Evolutionary conservation across 345 rosid species (phyloP).

Genomic region (Eucalyptus paniculata): DNA sequence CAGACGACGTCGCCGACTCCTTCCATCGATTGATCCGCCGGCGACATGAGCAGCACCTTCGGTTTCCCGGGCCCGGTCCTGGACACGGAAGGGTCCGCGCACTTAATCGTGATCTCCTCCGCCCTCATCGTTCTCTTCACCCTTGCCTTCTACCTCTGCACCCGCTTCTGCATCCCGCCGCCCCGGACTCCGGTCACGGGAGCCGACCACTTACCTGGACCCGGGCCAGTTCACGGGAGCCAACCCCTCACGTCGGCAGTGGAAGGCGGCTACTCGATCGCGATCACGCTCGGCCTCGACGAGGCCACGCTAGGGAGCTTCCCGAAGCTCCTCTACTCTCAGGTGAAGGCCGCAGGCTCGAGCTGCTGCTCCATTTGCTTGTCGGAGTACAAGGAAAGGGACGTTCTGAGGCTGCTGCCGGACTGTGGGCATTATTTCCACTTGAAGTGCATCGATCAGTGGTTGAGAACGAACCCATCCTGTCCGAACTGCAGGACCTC

Average conservation of each 20-base stretch:
- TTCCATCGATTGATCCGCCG: background rate
- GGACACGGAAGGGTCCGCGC: background rate
- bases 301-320: background rate
- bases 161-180: background rate
- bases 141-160: background rate
- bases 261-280: background rate
- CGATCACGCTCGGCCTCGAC: background rate
- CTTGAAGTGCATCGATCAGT: background rate
- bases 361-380: background rate
- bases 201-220: no score
- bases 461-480: background rate
- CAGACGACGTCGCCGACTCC: background rate
- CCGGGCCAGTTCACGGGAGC: background rate
- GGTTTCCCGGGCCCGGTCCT: background rate
- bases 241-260: background rate
- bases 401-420: background rate
- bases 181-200: background rate
- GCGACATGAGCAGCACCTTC: background rate
- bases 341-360: background rate
- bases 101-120: background rate
- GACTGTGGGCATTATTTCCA: background rate
- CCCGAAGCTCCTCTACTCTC: background rate
- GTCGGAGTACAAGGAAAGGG: background rate
- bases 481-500: constrained; percentile 9
- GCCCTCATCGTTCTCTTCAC: background rate